A percentile compares a stretch with the other conserved stretches of the same genome.
Evolutionary conservation across 371 early-diverging fungal genomes (phyloP).

Genomic region (Zancudomyces culisetae): DNA sequence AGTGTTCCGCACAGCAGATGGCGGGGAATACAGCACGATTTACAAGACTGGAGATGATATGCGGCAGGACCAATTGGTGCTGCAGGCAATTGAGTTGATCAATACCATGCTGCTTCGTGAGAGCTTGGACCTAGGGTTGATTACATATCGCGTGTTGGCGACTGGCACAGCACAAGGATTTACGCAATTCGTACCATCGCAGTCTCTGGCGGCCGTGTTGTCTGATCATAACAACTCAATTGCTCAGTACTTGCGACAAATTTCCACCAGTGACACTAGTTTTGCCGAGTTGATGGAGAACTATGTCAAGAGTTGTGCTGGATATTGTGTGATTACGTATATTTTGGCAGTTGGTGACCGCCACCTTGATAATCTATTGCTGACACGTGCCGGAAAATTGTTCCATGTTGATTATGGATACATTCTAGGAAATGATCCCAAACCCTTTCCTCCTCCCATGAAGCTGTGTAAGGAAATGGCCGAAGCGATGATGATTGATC

Average conservation of each 20-base stretch:
- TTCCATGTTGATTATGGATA: conserved; percentile 98
- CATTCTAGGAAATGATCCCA: conserved; percentile 93
- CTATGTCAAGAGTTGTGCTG: conserved; percentile 88
- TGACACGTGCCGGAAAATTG: conserved; percentile 71
- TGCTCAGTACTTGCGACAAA: conserved; percentile 51
- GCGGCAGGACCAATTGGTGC: conserved; percentile 91
- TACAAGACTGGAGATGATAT: conserved; percentile 95
- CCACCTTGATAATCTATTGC: conserved; percentile 87
- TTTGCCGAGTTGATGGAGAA: conserved; percentile 78
- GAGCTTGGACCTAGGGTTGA: conserved; percentile 78
- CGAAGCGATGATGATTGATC: conserved; percentile 56
- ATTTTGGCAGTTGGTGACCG: conserved; percentile 98
- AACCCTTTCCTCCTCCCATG: conserved; percentile 97
- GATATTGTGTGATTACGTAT: conserved; percentile 96
- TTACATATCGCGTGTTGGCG: conserved; percentile 86
- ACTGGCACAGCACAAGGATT: conserved; percentile 81
- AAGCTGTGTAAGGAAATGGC: conserved; percentile 98
- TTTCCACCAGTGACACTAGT: conserved; percentile 31
- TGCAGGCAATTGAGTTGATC: conserved; percentile 91
- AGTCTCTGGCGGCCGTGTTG: conserved; percentile 71
- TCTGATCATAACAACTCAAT: conserved; percentile 67
- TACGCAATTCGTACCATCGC: conserved; percentile 77
- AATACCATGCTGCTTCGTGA: conserved; percentile 80
- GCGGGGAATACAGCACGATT: conserved; percentile 65
- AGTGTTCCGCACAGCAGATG: conserved; percentile 58